Percentiles rank a stretch among this genome's conserved stretches.
These are phyloP conservation scores for Lyophyllum semitale DNA, from an alignment of 768 basidiomycete species.

Conservation along the genomic window DNA sequence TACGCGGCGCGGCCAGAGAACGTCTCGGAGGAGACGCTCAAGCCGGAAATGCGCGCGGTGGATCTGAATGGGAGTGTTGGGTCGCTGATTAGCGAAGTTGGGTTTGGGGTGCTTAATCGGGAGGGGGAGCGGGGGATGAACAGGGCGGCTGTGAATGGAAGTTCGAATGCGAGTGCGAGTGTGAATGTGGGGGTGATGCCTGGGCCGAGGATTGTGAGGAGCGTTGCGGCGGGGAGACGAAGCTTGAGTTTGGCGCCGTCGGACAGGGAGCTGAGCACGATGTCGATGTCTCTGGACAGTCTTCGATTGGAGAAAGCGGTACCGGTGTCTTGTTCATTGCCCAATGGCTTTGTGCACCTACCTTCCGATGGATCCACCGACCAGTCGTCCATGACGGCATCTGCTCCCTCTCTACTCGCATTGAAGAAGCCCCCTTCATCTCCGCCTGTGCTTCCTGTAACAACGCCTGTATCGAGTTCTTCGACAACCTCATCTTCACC, in stretches of 20 bases:
- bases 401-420: constrained; percentile 15
- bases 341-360: constrained; percentile 16
- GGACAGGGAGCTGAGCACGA: constrained; percentile 23
- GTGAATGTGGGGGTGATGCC: constrained; percentile 26
- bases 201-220: constrained; percentile 56
- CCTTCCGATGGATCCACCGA: constrained; percentile 12
- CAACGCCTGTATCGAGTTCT: neutral
- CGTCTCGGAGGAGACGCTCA: constrained; percentile 69
- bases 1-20: constrained; percentile 17
- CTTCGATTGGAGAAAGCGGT: neutral
- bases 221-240: constrained; percentile 48
- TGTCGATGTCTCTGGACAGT: constrained; percentile 16
- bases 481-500: constrained; percentile 6
- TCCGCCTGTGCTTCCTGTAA: neutral
- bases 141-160: constrained; percentile 14
- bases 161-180: constrained; percentile 13
- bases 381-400: constrained; percentile 11
- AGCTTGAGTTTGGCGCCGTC: constrained; percentile 37
- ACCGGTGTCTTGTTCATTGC: constrained; percentile 9
- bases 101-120: constrained; percentile 35
- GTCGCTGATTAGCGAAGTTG: constrained; percentile 48
- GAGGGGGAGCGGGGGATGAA: constrained; percentile 17
- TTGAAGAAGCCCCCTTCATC: constrained; percentile 6
- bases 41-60: constrained; percentile 47
- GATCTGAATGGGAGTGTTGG: constrained; percentile 49